Base-by-base conservation (phyloP, 1,284 basidiomycete genomes). In the Cerrena zonata region DNA sequence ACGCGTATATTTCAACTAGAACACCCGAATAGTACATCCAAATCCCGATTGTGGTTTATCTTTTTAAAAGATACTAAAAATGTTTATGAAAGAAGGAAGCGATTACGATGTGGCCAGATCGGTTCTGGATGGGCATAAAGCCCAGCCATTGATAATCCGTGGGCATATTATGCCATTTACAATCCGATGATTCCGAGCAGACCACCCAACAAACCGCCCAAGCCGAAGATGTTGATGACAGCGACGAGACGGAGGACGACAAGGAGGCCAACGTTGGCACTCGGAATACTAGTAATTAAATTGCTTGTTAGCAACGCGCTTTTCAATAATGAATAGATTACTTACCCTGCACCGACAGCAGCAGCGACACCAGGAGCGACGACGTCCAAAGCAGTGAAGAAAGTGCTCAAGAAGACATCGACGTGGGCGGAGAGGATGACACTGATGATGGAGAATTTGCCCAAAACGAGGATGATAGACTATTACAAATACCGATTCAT, bases 151-250 rank as follows among this genome's bases (percentile, higher is more conserved):
- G 30, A 34, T 7, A 34, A 7, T 7, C 30, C 30, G 7, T 7
- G 30, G 7, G 15, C n/a, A 10, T 24, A 24, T 42, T 42, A n/a
- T 13, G 39, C 7, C 39, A 22, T 42, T 42, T 24, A 42, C 21
- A 42, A 42, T 22, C 47, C 47, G 24, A 48, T 48, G 13, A 48
- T 48, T 10, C 47, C 47, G 30, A 48, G 37, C 7, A 48, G 38
- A 22, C 47, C 47, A 48, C 47, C 47, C 19, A 48, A 36, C n/a
- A 48, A 19, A 39, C 47, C 47, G 11, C 47, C 47, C 21, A 48
- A 38, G 22, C 47, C 47, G n/a, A 48, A 26, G 38, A 48, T 48
- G 24, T 30, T 23, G 26, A 48, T 40, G 38, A 38, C 36, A 21
- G 38, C 38, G 23, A 48, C 47, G 47, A 48, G 47, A 12, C 47